A percentile compares a stretch with the other conserved stretches of the same genome.
Conservation (phyloP, 2,329 filamentous ascomycete genomes). For the Akanthomyces dipterigenus region DNA sequence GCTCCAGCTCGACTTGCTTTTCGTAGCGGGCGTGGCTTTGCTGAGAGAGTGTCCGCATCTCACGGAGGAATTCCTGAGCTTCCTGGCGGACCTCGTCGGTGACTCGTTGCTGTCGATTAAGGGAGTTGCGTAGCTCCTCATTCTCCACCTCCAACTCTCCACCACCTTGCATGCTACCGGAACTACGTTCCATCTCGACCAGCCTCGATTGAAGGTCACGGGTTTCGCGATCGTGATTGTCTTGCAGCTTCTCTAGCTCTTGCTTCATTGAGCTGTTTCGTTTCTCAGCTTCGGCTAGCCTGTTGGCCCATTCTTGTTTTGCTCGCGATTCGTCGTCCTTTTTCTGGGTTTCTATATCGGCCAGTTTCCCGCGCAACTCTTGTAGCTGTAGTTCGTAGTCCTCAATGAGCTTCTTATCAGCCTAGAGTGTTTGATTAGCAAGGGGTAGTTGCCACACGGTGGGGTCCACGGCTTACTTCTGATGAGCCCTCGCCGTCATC, state of each 20-base stretch:
- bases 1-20: slow-evolving; percentile 71
- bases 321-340: slow-evolving; percentile 67
- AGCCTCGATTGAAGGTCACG: slow-evolving; percentile 58
- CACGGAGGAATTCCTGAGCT: slow-evolving; percentile 73
- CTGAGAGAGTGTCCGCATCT: slow-evolving; percentile 83
- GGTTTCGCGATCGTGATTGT: slow-evolving; percentile 59
- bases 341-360: slow-evolving; percentile 64
- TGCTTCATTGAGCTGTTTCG: slow-evolving; percentile 74
- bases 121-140: slow-evolving; percentile 55
- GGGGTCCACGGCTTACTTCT: slow-evolving; percentile 29
- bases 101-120: slow-evolving; percentile 69
- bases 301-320: slow-evolving; percentile 66
- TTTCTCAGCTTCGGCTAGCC: slow-evolving; percentile 65
- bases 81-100: slow-evolving; percentile 83
- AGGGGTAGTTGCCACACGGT: background rate
- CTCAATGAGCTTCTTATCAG: slow-evolving; percentile 64
- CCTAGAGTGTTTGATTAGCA: slow-evolving; percentile 30
- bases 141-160: slow-evolving; percentile 59
- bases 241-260: slow-evolving; percentile 68
- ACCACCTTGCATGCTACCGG: slow-evolving; percentile 18
- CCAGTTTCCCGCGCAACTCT: slow-evolving; percentile 67
- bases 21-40: slow-evolving; percentile 74
- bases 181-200: slow-evolving; percentile 40
- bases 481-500: slow-evolving; percentile 66
- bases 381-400: slow-evolving; percentile 76